Base-by-base conservation (phyloP, 2,329 filamentous ascomycete genomes). In the Alternaria sp. region DNA sequence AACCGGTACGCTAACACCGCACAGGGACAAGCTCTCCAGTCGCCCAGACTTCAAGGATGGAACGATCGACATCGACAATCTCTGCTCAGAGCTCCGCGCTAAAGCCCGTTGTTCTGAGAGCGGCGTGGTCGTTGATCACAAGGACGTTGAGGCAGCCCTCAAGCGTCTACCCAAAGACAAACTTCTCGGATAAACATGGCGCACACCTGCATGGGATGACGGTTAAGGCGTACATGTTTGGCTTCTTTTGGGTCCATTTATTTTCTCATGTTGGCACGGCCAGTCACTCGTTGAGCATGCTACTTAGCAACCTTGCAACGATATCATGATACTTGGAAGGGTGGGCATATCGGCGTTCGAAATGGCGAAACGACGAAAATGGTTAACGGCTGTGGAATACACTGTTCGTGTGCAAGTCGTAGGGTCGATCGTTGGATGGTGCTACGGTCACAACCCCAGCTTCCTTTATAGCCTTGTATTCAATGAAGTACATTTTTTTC, bases 101-200 rank as follows among this genome's bases (percentile, higher is more conserved):
- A 99, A 99, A 83, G 96, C 96, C 61, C 96, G 95, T 77, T 99
- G 96, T 80, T 97, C 93, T 0, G 92, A 97, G 70, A 91, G 87
- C 17, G 95, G 96, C 15, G 93, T 96, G 12, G 93, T 97, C 17
- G 92, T 99, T 23, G 91, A 93, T 66, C 90, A 97, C 81, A 88
- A 89, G 58, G 94, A 98, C 73, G 97, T 98, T 72, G 91, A 97
- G 76, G 88, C 80, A 43, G 83, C 83, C 6, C 78, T 85, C 57
- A 80, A 82, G 73, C 82, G 82, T 55, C 66, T 85, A 25, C 79
- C 80, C 7, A 77, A 79, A 44, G 74, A 79, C 25, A 62, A 63
- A 12, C 45, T 58, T 32, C 32, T 55, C 6, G 60, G 56, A 17
- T 69, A 28, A 61, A 54, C 11, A 13, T 23, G 15, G 40, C 30